Evolutionary conservation across 345 rosid species (phyloP).

Genomic region (Rhizophora mangle): DNA sequence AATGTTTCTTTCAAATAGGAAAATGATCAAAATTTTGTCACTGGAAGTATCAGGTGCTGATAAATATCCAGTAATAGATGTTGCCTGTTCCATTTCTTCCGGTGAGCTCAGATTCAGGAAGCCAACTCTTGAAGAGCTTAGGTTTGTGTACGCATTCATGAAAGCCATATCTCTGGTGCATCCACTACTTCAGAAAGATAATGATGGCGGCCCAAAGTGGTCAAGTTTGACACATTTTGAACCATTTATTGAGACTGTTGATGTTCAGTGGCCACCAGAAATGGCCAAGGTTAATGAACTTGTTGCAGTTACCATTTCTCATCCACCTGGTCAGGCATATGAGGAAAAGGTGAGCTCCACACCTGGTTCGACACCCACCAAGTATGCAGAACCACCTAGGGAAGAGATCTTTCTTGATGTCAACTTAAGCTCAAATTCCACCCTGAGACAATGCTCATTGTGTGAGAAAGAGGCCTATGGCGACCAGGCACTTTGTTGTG

Average conservation of each 20-base stretch:
- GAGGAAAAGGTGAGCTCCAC: constrained; percentile 47
- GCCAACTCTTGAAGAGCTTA: constrained; percentile 62
- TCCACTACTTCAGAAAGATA: constrained; percentile 53
- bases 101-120: constrained; percentile 52
- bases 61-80: constrained; percentile 65
- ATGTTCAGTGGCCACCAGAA: constrained; percentile 65
- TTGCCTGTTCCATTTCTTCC: constrained; percentile 42
- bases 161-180: constrained; percentile 56
- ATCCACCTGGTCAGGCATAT: constrained; percentile 58
- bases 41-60: constrained; percentile 53
- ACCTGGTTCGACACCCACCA: constrained; percentile 41
- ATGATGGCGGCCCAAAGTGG: constrained; percentile 40
- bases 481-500: constrained; percentile 48
- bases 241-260: constrained; percentile 69
- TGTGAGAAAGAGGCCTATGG: constrained; percentile 46
- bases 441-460: constrained; percentile 38
- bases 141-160: constrained; percentile 60
- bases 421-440: constrained; percentile 26
- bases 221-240: constrained; percentile 43
- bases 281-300: constrained; percentile 48
- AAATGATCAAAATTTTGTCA: constrained; percentile 56
- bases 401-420: constrained; percentile 35
- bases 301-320: constrained; percentile 65
- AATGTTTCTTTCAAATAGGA: constrained; percentile 59
- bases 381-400: constrained; percentile 35